phyloP scores from a whole-genome alignment of 2,329 filamentous ascomycete species.

The Paracoccidioides brasiliensis region DNA sequence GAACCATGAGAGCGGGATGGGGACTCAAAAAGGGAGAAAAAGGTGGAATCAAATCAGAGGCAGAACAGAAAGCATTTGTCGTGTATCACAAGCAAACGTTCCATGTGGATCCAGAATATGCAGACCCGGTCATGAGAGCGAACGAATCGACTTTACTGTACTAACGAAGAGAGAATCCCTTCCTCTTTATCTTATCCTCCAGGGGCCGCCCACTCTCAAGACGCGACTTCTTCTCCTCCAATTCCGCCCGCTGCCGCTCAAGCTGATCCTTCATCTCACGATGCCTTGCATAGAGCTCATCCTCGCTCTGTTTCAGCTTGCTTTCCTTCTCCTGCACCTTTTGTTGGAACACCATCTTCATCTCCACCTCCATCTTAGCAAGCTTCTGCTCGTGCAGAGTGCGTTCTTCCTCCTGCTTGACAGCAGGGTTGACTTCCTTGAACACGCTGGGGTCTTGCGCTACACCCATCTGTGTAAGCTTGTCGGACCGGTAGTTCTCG shows the following conservation, averaged over 20 bases:
- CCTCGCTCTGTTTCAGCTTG: conserved; percentile 98
- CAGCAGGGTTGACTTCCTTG: conserved; percentile 99
- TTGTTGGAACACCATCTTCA: conserved; percentile 99
- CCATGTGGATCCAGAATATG: background rate
- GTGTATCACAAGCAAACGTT: background rate
- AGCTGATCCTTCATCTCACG: conserved; percentile 99
- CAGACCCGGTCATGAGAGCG: background rate
- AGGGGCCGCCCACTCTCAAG: conserved; percentile 90
- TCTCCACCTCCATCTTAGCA: conserved; percentile 99
- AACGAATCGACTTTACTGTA: conserved; percentile 16
- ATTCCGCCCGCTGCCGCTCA: conserved; percentile 82
- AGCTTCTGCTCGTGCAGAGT: conserved; percentile 98
- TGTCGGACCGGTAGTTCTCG: conserved; percentile 99
- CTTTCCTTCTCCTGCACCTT: conserved; percentile 99
- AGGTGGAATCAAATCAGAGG: background rate
- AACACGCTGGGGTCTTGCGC: conserved; percentile 97
- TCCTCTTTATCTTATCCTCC: conserved; percentile 97
- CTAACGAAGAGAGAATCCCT: conserved; percentile 97
- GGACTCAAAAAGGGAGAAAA: background rate
- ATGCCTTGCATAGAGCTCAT: conserved; percentile 94
- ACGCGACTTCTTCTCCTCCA: conserved; percentile 96
- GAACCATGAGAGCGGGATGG: conserved; percentile 6
- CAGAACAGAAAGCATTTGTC: background rate
- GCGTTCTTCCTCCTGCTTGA: conserved; percentile 99
- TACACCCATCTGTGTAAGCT: conserved; percentile 96